phyloP scores from a whole-genome alignment of 2,329 filamentous ascomycete genomes.

The Purpureocillium takamizusanense region DNA sequence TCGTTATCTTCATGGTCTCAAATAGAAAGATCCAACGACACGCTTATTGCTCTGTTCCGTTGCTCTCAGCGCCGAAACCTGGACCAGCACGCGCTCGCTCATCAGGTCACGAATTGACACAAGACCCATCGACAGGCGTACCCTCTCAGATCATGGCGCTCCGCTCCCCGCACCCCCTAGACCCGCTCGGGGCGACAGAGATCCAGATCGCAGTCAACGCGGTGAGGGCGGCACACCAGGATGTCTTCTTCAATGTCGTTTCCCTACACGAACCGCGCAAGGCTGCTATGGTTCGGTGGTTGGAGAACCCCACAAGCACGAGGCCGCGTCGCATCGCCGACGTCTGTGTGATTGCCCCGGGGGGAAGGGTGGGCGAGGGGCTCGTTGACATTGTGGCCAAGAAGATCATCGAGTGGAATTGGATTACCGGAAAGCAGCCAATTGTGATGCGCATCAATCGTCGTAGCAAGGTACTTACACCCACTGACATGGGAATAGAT shows the following conservation, averaged over 20 bases:
- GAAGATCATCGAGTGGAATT: conserved; percentile 62
- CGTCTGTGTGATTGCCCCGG: conserved; percentile 67
- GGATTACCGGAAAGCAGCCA: conserved; percentile 67
- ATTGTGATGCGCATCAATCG: no score
- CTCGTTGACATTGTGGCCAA: conserved; percentile 59
- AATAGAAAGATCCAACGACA: no score
- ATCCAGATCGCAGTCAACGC: conserved; percentile 61
- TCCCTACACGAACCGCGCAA: conserved; percentile 77
- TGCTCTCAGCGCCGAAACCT: no score
- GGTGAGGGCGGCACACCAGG: conserved; percentile 55
- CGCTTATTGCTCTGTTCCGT: no score
- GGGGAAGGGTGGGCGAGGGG: conserved; percentile 72
- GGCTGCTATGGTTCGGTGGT: conserved; percentile 69
- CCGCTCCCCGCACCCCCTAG: conserved; percentile 53
- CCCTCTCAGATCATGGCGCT: not conserved
- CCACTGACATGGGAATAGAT: no score
- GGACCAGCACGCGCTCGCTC: no score
- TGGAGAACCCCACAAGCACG: conserved; percentile 52
- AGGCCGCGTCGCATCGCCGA: conserved; percentile 66
- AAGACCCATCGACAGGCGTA: no score
- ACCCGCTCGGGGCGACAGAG: conserved; percentile 64
- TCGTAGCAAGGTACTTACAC: no score
- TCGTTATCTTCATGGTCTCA: no score
- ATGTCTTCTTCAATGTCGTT: conserved; percentile 73
- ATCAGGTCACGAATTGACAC: no score